Conservation (phyloP, 2,329 filamentous ascomycete genomes). For the Fonsecaea erecta region DNA sequence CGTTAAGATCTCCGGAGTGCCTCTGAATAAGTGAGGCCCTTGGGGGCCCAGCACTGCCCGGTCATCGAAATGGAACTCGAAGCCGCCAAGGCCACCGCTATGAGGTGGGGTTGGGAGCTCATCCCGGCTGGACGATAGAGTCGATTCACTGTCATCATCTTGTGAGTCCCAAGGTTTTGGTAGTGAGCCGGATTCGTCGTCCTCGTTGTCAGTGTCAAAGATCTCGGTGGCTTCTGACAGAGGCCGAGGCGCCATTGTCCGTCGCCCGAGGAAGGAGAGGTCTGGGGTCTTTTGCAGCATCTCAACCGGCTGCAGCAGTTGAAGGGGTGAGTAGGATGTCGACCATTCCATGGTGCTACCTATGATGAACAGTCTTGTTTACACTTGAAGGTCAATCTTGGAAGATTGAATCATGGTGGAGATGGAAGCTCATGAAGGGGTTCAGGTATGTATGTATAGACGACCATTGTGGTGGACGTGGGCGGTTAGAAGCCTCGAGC, state of each 20-base stretch:
- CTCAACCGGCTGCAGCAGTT: slow-evolving; percentile 26
- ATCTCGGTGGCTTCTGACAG: slow-evolving; percentile 45
- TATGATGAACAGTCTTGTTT: slow-evolving; percentile 2
- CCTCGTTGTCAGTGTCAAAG: slow-evolving; percentile 45
- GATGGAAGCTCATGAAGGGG: slow-evolving; percentile 33
- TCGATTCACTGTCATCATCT: slow-evolving; percentile 71
- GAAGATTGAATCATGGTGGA: slow-evolving; percentile 29
- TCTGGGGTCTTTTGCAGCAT: slow-evolving; percentile 34
- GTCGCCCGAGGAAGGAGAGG: slow-evolving; percentile 32
- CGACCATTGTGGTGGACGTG: slow-evolving; percentile 17
- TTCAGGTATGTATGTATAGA: slow-evolving; percentile 36
- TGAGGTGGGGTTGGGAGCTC: slow-evolving; percentile 81
- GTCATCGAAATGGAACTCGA: slow-evolving; percentile 63
- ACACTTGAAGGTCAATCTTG: slow-evolving; percentile 16
- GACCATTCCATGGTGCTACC: slow-evolving; percentile 33
- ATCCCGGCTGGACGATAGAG: slow-evolving; percentile 79
- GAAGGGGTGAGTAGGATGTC: slow-evolving; percentile 18
- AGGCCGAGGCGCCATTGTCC: slow-evolving; percentile 35
- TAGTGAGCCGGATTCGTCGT: slow-evolving; percentile 40
- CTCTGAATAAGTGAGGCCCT: slow-evolving; percentile 86
- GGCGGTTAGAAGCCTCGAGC: slow-evolving; percentile 29
- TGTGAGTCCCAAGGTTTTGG: slow-evolving; percentile 32
- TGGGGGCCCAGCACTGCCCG: slow-evolving; percentile 67
- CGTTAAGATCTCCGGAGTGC: slow-evolving; percentile 43
- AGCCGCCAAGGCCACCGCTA: slow-evolving; percentile 65